These are phyloP conservation scores for Populus ilicifolia DNA, from an alignment of 345 rosid genomes.

Conservation along the genomic window DNA sequence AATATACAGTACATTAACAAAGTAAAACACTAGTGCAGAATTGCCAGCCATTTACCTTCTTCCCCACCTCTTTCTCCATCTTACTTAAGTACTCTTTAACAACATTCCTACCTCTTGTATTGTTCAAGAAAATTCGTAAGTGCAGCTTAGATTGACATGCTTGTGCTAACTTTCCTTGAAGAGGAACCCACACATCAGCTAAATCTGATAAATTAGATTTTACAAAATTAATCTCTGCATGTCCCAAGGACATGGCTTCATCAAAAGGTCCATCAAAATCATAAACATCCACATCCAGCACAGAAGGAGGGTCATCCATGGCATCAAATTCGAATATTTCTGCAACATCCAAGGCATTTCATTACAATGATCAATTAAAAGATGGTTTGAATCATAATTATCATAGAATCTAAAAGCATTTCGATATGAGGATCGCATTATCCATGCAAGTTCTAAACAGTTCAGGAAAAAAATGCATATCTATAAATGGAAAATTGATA, in stretches of 20 bases:
- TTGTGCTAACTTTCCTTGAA: conserved; percentile 81
- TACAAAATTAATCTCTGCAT: conserved; percentile 79
- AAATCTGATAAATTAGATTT: conserved; percentile 77
- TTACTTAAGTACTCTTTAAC: conserved; percentile 77
- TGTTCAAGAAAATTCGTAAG: conserved; percentile 80
- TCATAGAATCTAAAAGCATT: background rate
- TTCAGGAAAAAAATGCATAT: background rate
- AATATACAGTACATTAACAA: background rate
- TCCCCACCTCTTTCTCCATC: conserved; percentile 99
- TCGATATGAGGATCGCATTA: background rate
- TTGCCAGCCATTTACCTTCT: conserved; percentile 55
- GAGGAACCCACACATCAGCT: conserved; percentile 88
- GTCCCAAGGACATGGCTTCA: conserved; percentile 83
- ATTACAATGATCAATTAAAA: conserved; percentile 11
- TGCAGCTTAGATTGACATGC: conserved; percentile 96
- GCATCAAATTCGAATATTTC: conserved; percentile 99
- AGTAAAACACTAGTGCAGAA: conserved; percentile 11
- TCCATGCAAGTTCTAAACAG: conserved; percentile 2
- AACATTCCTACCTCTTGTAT: conserved; percentile 79
- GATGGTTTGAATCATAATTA: conserved; percentile 7
- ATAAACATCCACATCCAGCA: conserved; percentile 79
- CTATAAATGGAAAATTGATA: conserved; percentile 14
- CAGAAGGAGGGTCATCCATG: conserved; percentile 95
- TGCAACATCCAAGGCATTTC: conserved; percentile 36
- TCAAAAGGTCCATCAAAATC: conserved; percentile 95